Conservation (phyloP, 371 early-diverging fungal genomes). For the Parasitella parasitica region DNA sequence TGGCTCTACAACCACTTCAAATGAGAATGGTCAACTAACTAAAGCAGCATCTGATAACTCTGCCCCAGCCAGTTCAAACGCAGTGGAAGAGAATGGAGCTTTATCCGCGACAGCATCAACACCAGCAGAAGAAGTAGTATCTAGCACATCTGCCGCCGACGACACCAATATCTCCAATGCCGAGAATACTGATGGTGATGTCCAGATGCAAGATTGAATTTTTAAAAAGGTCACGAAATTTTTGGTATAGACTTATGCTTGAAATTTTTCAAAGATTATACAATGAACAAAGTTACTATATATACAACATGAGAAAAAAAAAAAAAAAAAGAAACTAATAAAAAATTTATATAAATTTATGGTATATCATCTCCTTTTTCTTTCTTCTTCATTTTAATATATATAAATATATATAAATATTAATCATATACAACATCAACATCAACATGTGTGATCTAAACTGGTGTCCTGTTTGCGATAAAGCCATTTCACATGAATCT, state of each 20-base stretch:
- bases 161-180: not conserved
- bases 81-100: not conserved
- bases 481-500: slow-evolving; percentile 25
- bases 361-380: not conserved
- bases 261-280: not conserved
- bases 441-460: slow-evolving; percentile 43
- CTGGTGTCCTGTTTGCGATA: slow-evolving; percentile 37
- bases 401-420: too few relatives aligned
- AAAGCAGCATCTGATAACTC: not conserved
- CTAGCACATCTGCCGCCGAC: not conserved
- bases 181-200: not conserved
- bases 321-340: not conserved
- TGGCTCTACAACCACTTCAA: not conserved
- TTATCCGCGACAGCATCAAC: not conserved
- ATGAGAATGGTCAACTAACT: not conserved
- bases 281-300: not conserved
- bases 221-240: slow-evolving; percentile 6
- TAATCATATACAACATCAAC: too few relatives aligned
- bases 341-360: slow-evolving; percentile 2
- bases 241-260: not conserved
- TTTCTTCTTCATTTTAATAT: not conserved
- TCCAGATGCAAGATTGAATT: slow-evolving; percentile 13
- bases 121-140: not conserved
- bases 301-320: not conserved
- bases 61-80: not conserved